Percentiles rank a stretch among this genome's conserved stretches.
Evolutionary conservation across 805 yeast species (phyloP).

Genomic region (Spencermartinsiella europaea): DNA sequence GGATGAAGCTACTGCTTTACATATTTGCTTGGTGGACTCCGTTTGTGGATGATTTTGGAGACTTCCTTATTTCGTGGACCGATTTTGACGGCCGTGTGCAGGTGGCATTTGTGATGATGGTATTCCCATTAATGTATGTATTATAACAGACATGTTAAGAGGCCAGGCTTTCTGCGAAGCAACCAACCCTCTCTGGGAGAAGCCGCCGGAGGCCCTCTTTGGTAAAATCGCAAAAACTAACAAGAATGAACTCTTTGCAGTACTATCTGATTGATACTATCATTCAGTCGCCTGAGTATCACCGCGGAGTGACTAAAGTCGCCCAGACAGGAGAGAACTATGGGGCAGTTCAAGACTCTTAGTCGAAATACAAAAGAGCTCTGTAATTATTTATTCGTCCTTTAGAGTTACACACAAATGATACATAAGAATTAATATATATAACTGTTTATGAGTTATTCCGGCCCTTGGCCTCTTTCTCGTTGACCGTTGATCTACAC

Average conservation of each 20-base stretch:
- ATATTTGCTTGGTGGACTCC: slow-evolving; percentile 58
- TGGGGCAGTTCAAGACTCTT: too few species aligned
- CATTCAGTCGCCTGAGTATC: slow-evolving; percentile 40
- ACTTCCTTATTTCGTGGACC: slow-evolving; percentile 77
- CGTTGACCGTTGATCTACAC: too few species aligned
- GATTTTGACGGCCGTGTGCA: slow-evolving; percentile 76
- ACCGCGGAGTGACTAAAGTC: too few species aligned
- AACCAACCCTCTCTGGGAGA: slow-evolving; percentile 90
- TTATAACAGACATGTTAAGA: too few species aligned
- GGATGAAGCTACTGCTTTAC: slow-evolving; percentile 59
- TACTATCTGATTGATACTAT: slow-evolving; percentile 54
- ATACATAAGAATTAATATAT: too few species aligned
- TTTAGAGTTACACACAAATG: too few species aligned
- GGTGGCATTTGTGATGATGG: slow-evolving; percentile 79
- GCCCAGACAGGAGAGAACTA: too few species aligned
- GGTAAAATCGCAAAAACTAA: too few species aligned
- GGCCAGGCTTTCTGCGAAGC: not conserved
- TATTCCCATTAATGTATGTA: slow-evolving; percentile 33
- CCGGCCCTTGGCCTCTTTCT: too few species aligned
- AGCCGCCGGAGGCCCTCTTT: slow-evolving; percentile 86
- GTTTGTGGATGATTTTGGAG: slow-evolving; percentile 63
- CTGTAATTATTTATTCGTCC: too few species aligned
- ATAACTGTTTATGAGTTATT: too few species aligned
- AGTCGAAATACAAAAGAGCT: too few species aligned
- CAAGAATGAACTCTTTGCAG: slow-evolving; percentile 42